Evolutionary conservation across 75 land plant genomes (phyloP), one percentile per base, ranked within the genome.

Genomic region (Cunninghamia lanceolata): DNA sequence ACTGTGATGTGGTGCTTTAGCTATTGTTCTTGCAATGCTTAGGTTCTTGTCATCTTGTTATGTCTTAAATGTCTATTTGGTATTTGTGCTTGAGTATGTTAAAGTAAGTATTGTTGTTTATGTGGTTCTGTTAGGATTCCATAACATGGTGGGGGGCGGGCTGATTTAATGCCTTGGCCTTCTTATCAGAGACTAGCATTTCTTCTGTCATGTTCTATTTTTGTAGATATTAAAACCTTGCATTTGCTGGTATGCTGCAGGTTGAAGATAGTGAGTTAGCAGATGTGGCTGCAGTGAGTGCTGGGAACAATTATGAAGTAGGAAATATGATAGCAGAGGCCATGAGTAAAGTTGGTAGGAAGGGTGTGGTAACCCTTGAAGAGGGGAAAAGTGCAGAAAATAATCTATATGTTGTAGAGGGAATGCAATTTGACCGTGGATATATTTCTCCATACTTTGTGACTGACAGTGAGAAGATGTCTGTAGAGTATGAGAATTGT

Each of bases 341-440:
- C 21, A 79, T 96, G 85, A 91, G 84, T 50, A 92, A 87, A 85
- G 99, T 97, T 52, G 99, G 99, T 52, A 90, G 91, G 74, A 91
- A 77, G 59, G 99, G 98, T 71, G 92, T 97, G 0, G 92, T 97
- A 19, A 91, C 90, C 30, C 89, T 96, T 74, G 96, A 96, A 80
- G 92, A 94, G 84, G 98, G 98, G 30, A 94, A 89, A 85, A 82
- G 90, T 87, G 87, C 92, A 32, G 95, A 97, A 83, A 94, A 89
- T 84, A 91, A 84, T 82, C 75, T 97, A 38, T 85, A 92, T 36
- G 84, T 93, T 85, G 98, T 93, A 15, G 96, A 97, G 84, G 98
- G 99, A 73, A 97, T 97, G 99, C 94, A 96, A 35, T 96, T 97
- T 89, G 98, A 97, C 88, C 93, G 99, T 52, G 98, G 99, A 21